Conservation (phyloP, 1,139 yeast genomes). For the Hyphopichia pseudoburtonii region DNA sequence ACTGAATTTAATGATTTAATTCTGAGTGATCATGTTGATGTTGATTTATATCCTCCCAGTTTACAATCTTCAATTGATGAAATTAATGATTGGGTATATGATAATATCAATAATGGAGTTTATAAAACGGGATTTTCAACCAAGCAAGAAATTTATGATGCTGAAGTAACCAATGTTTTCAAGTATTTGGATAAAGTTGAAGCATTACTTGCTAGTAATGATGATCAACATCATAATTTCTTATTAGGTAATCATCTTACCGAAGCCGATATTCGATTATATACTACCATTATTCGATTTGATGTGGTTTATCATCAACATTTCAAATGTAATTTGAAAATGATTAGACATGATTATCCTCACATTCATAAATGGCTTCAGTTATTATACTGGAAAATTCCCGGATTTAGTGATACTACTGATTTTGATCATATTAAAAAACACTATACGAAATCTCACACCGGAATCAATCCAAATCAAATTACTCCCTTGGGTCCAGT, state of each 20-base stretch:
- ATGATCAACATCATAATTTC: slow-evolving; percentile 40
- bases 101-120: slow-evolving; percentile 88
- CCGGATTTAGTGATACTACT: slow-evolving; percentile 77
- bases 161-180: slow-evolving; percentile 66
- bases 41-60: slow-evolving; percentile 65
- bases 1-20: slow-evolving; percentile 61
- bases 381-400: slow-evolving; percentile 80
- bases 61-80: slow-evolving; percentile 65
- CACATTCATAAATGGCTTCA: slow-evolving; percentile 75
- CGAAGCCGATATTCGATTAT: slow-evolving; percentile 88
- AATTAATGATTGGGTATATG: slow-evolving; percentile 81
- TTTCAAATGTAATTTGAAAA: slow-evolving; percentile 85
- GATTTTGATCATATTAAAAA: slow-evolving; percentile 85
- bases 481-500: slow-evolving; percentile 90
- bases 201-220: slow-evolving; percentile 50
- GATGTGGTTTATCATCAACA: slow-evolving; percentile 12
- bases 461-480: slow-evolving; percentile 74
- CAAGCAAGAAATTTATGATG: slow-evolving; percentile 77
- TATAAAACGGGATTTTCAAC: slow-evolving; percentile 93
- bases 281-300: slow-evolving; percentile 38
- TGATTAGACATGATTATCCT: slow-evolving; percentile 82
- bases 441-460: slow-evolving; percentile 85
- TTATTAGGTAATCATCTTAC: slow-evolving; percentile 69
- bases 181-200: slow-evolving; percentile 76
- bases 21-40: slow-evolving; percentile 44